Conservation (phyloP, 129 eudicot genomes). For the Mikania micrantha region DNA sequence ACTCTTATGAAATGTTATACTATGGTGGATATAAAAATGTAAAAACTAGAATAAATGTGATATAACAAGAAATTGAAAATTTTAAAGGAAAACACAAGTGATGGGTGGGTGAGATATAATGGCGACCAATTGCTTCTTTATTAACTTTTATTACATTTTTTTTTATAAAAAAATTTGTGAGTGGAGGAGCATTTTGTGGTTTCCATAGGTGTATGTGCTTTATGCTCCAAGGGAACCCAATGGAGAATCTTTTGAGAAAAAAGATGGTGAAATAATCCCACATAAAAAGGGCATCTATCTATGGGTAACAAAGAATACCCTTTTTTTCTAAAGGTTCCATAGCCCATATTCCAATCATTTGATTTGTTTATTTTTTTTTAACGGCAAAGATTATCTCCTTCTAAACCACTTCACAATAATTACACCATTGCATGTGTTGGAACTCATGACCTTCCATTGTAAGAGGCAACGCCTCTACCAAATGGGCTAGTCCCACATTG, state of each 20-base stretch:
- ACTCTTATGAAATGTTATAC: no score
- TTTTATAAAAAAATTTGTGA: neutral
- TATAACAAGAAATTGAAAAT: neutral
- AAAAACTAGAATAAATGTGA: neutral
- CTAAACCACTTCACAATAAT: no score
- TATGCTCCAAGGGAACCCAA: constrained; percentile 39
- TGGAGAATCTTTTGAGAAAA: constrained; percentile 7
- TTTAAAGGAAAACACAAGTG: constrained; percentile 13
- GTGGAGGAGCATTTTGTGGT: constrained; percentile 27
- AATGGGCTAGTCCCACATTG: no score
- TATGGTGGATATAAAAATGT: no score
- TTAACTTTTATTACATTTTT: constrained; percentile 21
- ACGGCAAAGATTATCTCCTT: no score
- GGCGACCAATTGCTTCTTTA: constrained; percentile 24
- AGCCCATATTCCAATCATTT: neutral
- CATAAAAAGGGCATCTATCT: constrained; percentile 26
- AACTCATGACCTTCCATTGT: no score
- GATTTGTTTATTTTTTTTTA: no score
- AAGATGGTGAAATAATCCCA: constrained; percentile 14
- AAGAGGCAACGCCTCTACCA: no score
- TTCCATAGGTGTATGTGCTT: constrained; percentile 30
- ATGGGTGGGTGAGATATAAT: constrained; percentile 25
- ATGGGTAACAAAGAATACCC: neutral
- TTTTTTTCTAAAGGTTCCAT: neutral
- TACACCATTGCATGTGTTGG: no score